Conservation (phyloP, 2,329 filamentous ascomycete species). For the Colletotrichum musae region DNA sequence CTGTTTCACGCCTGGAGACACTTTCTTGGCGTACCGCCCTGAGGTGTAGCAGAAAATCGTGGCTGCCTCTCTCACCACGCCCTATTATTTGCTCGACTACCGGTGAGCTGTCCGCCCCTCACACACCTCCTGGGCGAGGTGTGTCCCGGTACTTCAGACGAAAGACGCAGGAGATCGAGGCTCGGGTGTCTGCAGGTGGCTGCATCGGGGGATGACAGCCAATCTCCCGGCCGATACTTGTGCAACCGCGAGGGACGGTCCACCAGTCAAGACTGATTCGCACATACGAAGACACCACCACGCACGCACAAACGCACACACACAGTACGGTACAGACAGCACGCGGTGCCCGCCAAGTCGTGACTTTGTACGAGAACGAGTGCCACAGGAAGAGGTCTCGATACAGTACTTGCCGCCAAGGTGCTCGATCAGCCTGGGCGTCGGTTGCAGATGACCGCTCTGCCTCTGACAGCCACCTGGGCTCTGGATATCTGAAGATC, state of each 20-base stretch:
- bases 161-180: conserved; percentile 30
- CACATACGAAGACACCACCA: not conserved
- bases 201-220: conserved; percentile 30
- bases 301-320: not conserved
- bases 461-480: conserved; percentile 2
- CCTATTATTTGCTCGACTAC: not conserved
- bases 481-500: conserved; percentile 3
- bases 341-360: conserved; percentile 16
- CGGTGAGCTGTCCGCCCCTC: not conserved
- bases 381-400: conserved; percentile 22
- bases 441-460: conserved; percentile 32
- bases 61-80: not conserved
- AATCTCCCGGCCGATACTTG: conserved; percentile 31
- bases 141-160: conserved; percentile 33
- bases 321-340: not conserved
- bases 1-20: conserved; percentile 38
- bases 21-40: conserved; percentile 36
- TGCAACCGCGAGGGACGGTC: not conserved
- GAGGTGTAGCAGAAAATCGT: conserved; percentile 28
- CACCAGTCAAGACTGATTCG: not conserved
- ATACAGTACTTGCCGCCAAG: conserved; percentile 27
- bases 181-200: conserved; percentile 36
- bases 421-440: conserved; percentile 34
- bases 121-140: not conserved
- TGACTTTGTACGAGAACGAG: not conserved